Evolutionary conservation across 345 rosid genomes (phyloP).

Genomic region (Salix exigua): DNA sequence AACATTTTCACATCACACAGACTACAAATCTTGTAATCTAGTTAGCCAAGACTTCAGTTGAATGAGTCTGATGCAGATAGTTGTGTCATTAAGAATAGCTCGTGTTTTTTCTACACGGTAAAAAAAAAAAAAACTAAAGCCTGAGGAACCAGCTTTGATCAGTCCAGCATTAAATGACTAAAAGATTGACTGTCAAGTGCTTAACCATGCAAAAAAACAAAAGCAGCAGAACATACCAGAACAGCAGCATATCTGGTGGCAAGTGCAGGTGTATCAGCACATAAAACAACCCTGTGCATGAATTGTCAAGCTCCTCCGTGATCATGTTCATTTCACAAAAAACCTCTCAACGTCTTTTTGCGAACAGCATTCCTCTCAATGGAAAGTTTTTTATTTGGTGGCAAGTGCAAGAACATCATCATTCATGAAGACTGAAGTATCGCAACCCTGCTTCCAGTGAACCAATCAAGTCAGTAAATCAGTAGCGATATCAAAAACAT

Average conservation of each 20-base stretch:
- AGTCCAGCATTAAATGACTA: no score
- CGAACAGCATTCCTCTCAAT: slow-evolving; percentile 29
- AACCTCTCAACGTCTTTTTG: slow-evolving; percentile 23
- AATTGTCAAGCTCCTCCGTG: slow-evolving; percentile 26
- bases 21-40: no score
- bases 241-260: slow-evolving; percentile 34
- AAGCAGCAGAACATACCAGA: slow-evolving; percentile 21
- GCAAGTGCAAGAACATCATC: slow-evolving; percentile 22
- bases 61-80: no score
- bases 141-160: no score
- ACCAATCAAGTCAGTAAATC: neutral
- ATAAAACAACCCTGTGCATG: slow-evolving; percentile 34
- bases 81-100: no score
- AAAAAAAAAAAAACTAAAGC: no score
- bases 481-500: neutral
- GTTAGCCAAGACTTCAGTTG: no score
- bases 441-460: slow-evolving; percentile 39
- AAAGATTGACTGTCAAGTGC: no score
- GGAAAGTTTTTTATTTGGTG: slow-evolving; percentile 14
- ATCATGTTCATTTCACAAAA: slow-evolving; percentile 26
- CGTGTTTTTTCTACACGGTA: no score
- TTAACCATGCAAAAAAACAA: neutral
- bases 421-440: slow-evolving; percentile 41
- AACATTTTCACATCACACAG: no score
- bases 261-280: slow-evolving; percentile 24